These are phyloP conservation scores for Fraxinus excelsior DNA, from an alignment of 257 asterid genomes.

Conservation along the genomic window DNA sequence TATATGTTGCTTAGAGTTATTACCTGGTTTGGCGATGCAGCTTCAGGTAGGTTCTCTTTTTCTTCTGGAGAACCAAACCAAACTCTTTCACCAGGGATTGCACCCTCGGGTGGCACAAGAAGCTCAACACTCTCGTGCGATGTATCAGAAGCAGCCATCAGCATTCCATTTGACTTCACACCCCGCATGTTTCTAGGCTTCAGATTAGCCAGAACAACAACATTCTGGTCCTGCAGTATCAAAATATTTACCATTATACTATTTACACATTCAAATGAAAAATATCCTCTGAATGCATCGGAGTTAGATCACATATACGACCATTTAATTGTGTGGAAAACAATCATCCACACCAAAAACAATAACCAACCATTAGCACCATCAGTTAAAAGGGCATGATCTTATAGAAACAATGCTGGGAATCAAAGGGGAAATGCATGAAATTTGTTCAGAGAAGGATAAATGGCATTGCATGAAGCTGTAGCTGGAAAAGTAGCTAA, in stretches of 20 bases:
- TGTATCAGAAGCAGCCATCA: conserved; percentile 96
- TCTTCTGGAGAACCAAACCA: conserved; percentile 90
- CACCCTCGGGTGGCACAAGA: conserved; percentile 75
- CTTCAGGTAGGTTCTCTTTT: conserved; percentile 66
- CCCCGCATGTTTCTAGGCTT: conserved; percentile 99
- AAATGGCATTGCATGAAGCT: background rate
- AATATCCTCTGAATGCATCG: background rate
- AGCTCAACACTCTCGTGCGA: conserved; percentile 91
- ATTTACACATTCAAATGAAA: background rate
- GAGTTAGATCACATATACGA: background rate
- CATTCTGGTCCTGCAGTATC: conserved; percentile 63
- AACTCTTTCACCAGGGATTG: conserved; percentile 87
- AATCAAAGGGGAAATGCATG: background rate
- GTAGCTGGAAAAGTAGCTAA: background rate
- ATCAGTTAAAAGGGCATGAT: background rate
- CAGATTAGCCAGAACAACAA: conserved; percentile 85
- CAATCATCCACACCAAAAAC: background rate
- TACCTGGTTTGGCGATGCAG: conserved; percentile 94
- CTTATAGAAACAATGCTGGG: background rate
- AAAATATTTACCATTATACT: background rate
- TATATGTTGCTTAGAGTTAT: conserved; percentile 7
- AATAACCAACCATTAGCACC: background rate
- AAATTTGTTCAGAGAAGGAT: background rate
- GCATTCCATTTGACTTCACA: conserved; percentile 84
- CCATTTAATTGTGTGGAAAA: background rate